phyloP scores from a whole-genome alignment of 176 grass and related monocot genomes.

The barley (Hordeum vulgare) region MorexV3_pseudomolecules_assembly NC_058522.1:503480349-503480848 shows the following conservation, averaged over 20 bases:
- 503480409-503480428: conserved; percentile 62
- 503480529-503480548: too few species aligned
- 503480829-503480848: conserved; percentile 29
- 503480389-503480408: conserved; percentile 37
- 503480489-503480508: too few species aligned
- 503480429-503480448: conserved; percentile 84
- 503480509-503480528: too few species aligned
- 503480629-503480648: conserved; percentile 71
- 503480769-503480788: not conserved
- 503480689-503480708: conserved; percentile 66
- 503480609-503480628: conserved; percentile 9
- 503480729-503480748: conserved; percentile 55
- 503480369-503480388: conserved; percentile 46
- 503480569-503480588: too few species aligned
- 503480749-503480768: not conserved
- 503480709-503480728: conserved; percentile 77
- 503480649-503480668: conserved; percentile 57
- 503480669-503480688: conserved; percentile 78
- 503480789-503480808: not conserved
- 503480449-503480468: not conserved
- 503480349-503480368: conserved; percentile 40
- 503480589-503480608: not conserved
- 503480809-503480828: not conserved
- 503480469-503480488: not conserved
- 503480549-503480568: too few species aligned